These are phyloP conservation scores for Trypanosoma theileri DNA, from an alignment of 208 protist genomes.

Conservation along the genomic window DNA sequence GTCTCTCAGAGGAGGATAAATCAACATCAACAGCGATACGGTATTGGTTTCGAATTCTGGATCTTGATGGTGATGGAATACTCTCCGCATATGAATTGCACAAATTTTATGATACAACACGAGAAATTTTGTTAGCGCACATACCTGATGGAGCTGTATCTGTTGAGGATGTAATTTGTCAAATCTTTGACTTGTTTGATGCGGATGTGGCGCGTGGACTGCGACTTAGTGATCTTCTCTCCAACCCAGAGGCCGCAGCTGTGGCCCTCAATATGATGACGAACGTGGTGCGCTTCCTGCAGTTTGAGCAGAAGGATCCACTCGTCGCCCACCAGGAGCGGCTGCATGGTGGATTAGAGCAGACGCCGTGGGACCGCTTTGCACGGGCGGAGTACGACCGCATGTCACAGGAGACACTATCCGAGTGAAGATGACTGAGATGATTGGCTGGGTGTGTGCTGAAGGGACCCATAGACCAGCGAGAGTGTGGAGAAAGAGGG, in stretches of 20 bases:
- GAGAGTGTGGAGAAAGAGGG: too few species aligned
- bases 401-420: constrained; percentile 73
- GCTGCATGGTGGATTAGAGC: constrained; percentile 59
- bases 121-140: constrained; percentile 68
- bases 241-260: constrained; percentile 64
- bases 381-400: constrained; percentile 92
- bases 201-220: constrained; percentile 54
- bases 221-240: constrained; percentile 84
- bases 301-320: constrained; percentile 92
- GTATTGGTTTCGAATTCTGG: constrained; percentile 95
- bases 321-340: constrained; percentile 81
- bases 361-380: constrained; percentile 92
- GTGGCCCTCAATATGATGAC: constrained; percentile 94
- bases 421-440: constrained; percentile 39
- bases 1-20: constrained; percentile 96
- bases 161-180: constrained; percentile 92
- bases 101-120: constrained; percentile 90
- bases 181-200: constrained; percentile 94
- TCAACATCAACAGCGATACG: constrained; percentile 81
- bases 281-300: constrained; percentile 92
- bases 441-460: background rate
- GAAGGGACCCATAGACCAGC: too few species aligned
- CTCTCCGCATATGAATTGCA: constrained; percentile 94
- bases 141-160: constrained; percentile 60
- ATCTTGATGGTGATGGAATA: constrained; percentile 94